A percentile compares a stretch with the other conserved stretches of the same genome.
Evolutionary conservation across 495 filamentous ascomycete genomes (phyloP).

Genomic region (Aspergillus ellipticus): DNA sequence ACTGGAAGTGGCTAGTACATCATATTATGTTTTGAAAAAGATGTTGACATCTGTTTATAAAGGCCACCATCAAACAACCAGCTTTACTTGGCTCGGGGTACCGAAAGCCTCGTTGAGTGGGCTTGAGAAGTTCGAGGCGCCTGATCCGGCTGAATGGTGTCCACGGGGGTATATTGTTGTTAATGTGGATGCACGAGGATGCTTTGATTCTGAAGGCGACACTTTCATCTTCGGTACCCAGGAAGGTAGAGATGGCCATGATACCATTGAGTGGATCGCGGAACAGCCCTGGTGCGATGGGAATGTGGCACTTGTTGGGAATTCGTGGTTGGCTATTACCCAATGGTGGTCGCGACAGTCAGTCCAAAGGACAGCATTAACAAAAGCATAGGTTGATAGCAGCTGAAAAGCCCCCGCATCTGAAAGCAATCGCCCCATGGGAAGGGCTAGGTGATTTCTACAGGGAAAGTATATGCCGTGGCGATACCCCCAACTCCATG

Average conservation of each 20-base stretch:
- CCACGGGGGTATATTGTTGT: conserved; percentile 39
- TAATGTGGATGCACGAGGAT: conserved; percentile 37
- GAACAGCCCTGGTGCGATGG: conserved; percentile 23
- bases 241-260: conserved; percentile 25
- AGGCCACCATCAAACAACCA: conserved; percentile 4
- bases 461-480: conserved; percentile 21
- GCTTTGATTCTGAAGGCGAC: conserved; percentile 30
- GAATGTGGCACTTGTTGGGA: conserved; percentile 17
- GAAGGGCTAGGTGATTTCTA: conserved; percentile 39
- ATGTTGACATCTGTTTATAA: neutral
- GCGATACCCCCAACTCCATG: neutral
- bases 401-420: conserved; percentile 29
- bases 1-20: conserved; percentile 16
- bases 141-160: conserved; percentile 41
- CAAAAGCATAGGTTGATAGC: conserved; percentile 23
- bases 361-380: too few species aligned
- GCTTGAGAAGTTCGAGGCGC: conserved; percentile 40
- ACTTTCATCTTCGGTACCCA: conserved; percentile 34
- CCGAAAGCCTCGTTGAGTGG: conserved; percentile 14
- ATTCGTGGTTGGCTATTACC: conserved; percentile 25
- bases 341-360: too few species aligned
- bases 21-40: conserved; percentile 13
- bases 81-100: conserved; percentile 16
- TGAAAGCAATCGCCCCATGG: conserved; percentile 41
- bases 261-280: conserved; percentile 18